Evolutionary conservation across 2,329 filamentous ascomycete species (phyloP), one percentile per base, ranked within the genome.

Genomic region (Hypomyces perniciosus): DNA sequence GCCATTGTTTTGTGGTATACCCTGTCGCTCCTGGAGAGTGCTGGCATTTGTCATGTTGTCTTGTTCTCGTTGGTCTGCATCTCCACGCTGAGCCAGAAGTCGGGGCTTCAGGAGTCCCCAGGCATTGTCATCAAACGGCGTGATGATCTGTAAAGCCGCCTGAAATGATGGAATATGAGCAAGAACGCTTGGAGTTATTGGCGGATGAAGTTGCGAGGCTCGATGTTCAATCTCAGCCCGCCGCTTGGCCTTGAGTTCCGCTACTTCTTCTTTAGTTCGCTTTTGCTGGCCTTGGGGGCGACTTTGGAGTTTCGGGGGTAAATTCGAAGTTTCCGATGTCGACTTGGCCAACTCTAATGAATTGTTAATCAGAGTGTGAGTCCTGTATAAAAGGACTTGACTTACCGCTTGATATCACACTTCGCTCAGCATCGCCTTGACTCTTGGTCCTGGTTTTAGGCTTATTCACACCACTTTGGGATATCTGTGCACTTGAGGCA

Each of bases 141-240:
- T 76, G 8, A 80, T 79, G 35, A 89, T 85, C 56, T 88, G 81
- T 42, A 87, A 77, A 30, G 88, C 84, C 35, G 85, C 85, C 61
- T 85, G 81, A 65, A 90, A 92, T 1, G 86, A 83, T 43, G 86
- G 78, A 67, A 90, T 87, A 61, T 85, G 83, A 50, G 77, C 77
- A 51, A 91, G 72, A 39, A 87, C 73, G 56, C 74, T 76, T 37
- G 82, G 69, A 44, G 73, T 69, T 51, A 92, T 71, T 1, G 87
- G 84, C 28, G 86, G 86, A 31, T 83, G 68, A 44, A 92, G 74
- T 44, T 78, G 72, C 64, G 79, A 69, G 61, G 85, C 88, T 29
- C 86, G 80, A 46, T 78, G 77, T 65, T 90, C 85, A 60, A 92
- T 90, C 58, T 90, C 87, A 10, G 75, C 72, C 62, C 79, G 81